Conservation (phyloP, 768 basidiomycete genomes). For the Pisolithus orientalis region DNA sequence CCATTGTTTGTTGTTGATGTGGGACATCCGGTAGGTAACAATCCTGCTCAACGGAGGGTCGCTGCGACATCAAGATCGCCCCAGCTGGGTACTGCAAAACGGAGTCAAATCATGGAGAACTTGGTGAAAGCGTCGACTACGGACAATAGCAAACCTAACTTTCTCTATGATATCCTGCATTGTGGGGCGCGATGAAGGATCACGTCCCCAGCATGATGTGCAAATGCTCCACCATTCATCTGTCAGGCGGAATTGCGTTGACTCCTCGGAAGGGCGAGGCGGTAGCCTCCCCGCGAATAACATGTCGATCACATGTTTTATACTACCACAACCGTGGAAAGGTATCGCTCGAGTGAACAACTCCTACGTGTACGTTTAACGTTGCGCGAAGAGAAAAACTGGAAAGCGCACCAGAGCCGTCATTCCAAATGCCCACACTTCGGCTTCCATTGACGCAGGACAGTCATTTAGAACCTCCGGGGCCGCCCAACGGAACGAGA, state of each 20-base stretch:
- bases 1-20: background rate
- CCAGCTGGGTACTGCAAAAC: too few species aligned
- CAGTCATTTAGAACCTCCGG: background rate
- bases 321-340: background rate
- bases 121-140: too few species aligned
- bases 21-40: too few species aligned
- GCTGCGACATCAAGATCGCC: too few species aligned
- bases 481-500: background rate
- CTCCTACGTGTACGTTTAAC: background rate
- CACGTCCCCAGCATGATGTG: background rate
- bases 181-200: background rate
- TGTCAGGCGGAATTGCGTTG: background rate
- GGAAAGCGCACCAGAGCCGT: background rate
- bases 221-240: background rate
- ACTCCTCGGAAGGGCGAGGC: background rate
- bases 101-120: too few species aligned
- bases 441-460: background rate
- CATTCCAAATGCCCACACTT: background rate
- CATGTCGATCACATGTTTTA: background rate
- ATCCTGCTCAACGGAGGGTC: too few species aligned
- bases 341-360: background rate
- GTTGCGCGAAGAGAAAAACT: too few species aligned
- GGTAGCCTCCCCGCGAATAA: background rate
- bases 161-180: conserved; percentile 3
- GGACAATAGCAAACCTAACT: background rate